Evolutionary conservation across 176 grass and related monocot species (phyloP).

Genomic region (Triticum turgidum): DNA sequence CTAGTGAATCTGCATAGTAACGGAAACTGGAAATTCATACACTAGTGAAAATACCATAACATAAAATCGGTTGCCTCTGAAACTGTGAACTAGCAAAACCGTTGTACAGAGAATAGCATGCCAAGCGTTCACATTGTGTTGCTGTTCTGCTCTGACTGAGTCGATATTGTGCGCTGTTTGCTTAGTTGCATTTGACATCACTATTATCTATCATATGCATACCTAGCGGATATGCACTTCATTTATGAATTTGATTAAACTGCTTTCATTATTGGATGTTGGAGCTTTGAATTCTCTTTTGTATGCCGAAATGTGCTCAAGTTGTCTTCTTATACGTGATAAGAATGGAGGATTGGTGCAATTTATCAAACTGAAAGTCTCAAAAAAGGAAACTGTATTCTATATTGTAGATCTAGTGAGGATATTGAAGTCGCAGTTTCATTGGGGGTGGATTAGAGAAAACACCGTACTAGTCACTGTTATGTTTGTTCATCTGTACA

Average conservation of each 20-base stretch:
- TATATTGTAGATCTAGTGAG: neutral
- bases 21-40: neutral
- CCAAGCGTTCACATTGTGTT: neutral
- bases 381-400: neutral
- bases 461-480: neutral
- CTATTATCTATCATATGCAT: neutral
- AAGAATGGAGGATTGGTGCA: neutral
- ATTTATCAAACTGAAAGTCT: neutral
- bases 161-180: neutral
- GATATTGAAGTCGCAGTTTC: neutral
- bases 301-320: neutral
- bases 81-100: neutral
- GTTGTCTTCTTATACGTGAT: neutral
- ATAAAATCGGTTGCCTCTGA: neutral
- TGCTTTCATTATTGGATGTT: neutral
- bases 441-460: neutral
- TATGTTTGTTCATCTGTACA: neutral
- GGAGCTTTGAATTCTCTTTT: neutral
- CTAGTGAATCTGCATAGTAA: neutral
- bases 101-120: neutral
- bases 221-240: neutral
- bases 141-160: neutral
- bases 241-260: neutral
- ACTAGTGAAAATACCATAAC: neutral
- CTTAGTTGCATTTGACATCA: neutral